These are phyloP conservation scores for Entomortierella chlamydospora DNA, from an alignment of 192 early-diverging fungal genomes.

Conservation along the genomic window DNA sequence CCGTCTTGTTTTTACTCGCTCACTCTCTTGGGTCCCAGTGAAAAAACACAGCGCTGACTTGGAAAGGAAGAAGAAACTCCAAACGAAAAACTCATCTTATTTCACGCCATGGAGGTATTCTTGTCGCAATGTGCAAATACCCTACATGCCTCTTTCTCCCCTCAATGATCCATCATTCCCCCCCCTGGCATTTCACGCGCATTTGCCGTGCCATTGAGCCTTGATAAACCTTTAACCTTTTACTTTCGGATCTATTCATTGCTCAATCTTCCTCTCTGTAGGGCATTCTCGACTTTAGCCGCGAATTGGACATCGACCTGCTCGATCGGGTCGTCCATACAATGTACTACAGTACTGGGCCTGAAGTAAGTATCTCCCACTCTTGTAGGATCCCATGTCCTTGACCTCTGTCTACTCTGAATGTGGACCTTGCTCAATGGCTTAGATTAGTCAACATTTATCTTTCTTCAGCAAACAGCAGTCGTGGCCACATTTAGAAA, in stretches of 20 bases:
- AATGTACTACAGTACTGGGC: conserved; percentile 78
- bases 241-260: background rate
- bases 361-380: conserved; percentile 74
- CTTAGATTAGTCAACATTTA: background rate
- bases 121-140: background rate
- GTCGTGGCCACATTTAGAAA: background rate
- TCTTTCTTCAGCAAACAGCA: background rate
- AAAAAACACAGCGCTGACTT: background rate
- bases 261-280: conserved; percentile 21
- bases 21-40: background rate
- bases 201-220: too few species aligned
- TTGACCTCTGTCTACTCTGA: background rate
- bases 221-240: background rate
- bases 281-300: conserved; percentile 89
- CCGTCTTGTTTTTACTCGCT: background rate
- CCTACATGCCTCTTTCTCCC: too few species aligned
- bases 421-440: background rate
- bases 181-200: too few species aligned
- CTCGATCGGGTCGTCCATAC: conserved; percentile 92
- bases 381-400: background rate
- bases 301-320: conserved; percentile 85
- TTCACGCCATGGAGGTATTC: conserved; percentile 23
- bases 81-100: conserved; percentile 4
- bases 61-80: background rate
- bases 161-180: too few species aligned